Evolutionary conservation across 306 rosid species (phyloP).

Genomic region (Trifolium pratense): DNA sequence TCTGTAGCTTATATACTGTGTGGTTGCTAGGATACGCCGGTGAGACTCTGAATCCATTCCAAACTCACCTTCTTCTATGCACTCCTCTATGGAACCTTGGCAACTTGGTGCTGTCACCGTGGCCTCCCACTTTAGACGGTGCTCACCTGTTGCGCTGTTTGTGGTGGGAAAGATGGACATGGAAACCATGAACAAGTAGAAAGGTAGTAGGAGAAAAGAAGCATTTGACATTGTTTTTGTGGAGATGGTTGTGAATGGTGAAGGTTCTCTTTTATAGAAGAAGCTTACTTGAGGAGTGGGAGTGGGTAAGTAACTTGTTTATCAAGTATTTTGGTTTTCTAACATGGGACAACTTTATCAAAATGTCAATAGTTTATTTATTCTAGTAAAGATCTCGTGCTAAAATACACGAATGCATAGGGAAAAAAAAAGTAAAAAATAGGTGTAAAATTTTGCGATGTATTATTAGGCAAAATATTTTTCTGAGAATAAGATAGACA

Average conservation of each 20-base stretch:
- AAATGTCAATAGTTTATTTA: slow-evolving; percentile 5
- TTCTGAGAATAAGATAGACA: background rate
- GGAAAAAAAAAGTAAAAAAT: background rate
- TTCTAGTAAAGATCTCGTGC: background rate
- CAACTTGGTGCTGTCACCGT: slow-evolving; percentile 42
- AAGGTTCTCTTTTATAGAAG: slow-evolving; percentile 33
- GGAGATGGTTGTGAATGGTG: background rate
- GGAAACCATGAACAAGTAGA: slow-evolving; percentile 43
- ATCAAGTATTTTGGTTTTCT: slow-evolving; percentile 43
- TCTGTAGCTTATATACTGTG: slow-evolving; percentile 71
- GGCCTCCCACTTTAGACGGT: slow-evolving; percentile 51
- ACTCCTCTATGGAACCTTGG: slow-evolving; percentile 70
- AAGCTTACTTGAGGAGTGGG: slow-evolving; percentile 29
- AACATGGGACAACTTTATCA: slow-evolving; percentile 31
- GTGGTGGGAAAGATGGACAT: slow-evolving; percentile 11
- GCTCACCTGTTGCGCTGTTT: slow-evolving; percentile 37
- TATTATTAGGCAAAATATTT: background rate
- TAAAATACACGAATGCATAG: background rate
- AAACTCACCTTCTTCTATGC: slow-evolving; percentile 58
- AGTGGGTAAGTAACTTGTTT: slow-evolving; percentile 44
- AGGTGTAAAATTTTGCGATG: background rate
- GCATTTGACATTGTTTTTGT: slow-evolving; percentile 47
- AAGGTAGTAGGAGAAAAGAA: slow-evolving; percentile 33
- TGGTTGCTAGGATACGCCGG: slow-evolving; percentile 78
- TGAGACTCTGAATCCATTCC: slow-evolving; percentile 60